These are phyloP conservation scores for Candida ficus DNA, from an alignment of 805 yeast genomes.

Conservation along the genomic window DNA sequence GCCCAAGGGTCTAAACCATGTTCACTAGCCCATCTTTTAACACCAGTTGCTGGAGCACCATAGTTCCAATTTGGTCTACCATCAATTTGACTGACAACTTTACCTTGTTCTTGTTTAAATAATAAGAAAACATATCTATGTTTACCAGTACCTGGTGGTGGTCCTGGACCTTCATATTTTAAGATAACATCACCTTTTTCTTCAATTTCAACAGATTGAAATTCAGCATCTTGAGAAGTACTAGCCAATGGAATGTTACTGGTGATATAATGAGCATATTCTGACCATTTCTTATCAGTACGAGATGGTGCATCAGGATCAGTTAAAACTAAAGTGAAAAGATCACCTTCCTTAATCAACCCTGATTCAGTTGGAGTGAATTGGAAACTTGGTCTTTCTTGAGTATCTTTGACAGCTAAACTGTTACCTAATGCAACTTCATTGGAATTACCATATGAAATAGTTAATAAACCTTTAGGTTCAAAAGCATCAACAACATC, in stretches of 20 bases:
- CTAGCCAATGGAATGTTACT: slow-evolving; percentile 45
- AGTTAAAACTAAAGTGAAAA: slow-evolving; percentile 72
- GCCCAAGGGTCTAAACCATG: slow-evolving; percentile 63
- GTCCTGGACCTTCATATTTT: slow-evolving; percentile 78
- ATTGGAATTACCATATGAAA: slow-evolving; percentile 50
- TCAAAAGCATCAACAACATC: slow-evolving; percentile 32
- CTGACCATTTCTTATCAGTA: slow-evolving; percentile 82
- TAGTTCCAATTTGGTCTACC: slow-evolving; percentile 83
- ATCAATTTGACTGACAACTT: slow-evolving; percentile 31
- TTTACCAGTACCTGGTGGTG: slow-evolving; percentile 81
- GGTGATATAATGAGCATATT: slow-evolving; percentile 71
- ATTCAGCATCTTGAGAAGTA: slow-evolving; percentile 24
- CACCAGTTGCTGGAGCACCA: slow-evolving; percentile 76
- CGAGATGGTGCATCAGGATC: slow-evolving; percentile 94
- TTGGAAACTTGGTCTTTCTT: slow-evolving; percentile 58
- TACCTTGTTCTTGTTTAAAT: slow-evolving; percentile 53
- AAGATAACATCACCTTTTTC: slow-evolving; percentile 38
- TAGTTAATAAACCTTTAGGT: slow-evolving; percentile 43
- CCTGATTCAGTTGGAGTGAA: slow-evolving; percentile 38
- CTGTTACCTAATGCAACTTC: slow-evolving; percentile 81
- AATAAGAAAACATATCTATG: slow-evolving; percentile 82
- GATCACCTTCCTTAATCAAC: slow-evolving; percentile 34
- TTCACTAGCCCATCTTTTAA: slow-evolving; percentile 63
- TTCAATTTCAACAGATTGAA: slow-evolving; percentile 32
- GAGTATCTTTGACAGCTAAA: slow-evolving; percentile 60